These are phyloP conservation scores for Tranzscheliella williamsii DNA, from an alignment of 1,284 basidiomycete genomes.

Conservation along the genomic window DNA sequence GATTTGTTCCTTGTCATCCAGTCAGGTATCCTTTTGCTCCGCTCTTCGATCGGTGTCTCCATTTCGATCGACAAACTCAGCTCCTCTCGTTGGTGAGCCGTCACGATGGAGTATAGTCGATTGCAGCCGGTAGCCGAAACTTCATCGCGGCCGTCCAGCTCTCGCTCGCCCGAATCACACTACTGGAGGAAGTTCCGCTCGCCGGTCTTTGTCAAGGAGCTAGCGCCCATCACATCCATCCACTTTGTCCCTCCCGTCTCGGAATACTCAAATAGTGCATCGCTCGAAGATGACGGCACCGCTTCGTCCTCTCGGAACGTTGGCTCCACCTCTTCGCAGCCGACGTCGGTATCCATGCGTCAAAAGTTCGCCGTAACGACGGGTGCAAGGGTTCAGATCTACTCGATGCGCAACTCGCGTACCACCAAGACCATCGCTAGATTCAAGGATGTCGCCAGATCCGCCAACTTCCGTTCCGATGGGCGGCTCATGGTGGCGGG, in stretches of 20 bases:
- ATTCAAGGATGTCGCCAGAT: conserved; percentile 90
- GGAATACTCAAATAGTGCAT: conserved; percentile 15
- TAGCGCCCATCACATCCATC: conserved; percentile 57
- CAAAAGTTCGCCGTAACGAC: conserved; percentile 88
- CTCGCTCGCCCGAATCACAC: conserved; percentile 43
- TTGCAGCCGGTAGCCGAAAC: conserved; percentile 15
- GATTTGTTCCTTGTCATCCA: too few species aligned
- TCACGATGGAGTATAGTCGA: conserved; percentile 23
- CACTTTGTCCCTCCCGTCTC: conserved; percentile 52
- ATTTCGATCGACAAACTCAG: too few species aligned
- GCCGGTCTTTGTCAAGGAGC: conserved; percentile 58
- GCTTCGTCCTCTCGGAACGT: conserved; percentile 3
- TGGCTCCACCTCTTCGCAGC: conserved; percentile 22
- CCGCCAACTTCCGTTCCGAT: conserved; percentile 71
- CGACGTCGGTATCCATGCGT: conserved; percentile 24
- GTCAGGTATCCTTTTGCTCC: too few species aligned
- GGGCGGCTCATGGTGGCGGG: conserved; percentile 94
- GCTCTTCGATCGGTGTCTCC: too few species aligned
- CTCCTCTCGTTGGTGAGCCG: too few species aligned
- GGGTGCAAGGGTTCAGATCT: conserved; percentile 90
- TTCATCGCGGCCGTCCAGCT: conserved; percentile 18
- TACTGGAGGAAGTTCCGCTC: conserved; percentile 58
- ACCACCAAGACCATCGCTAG: conserved; percentile 93
- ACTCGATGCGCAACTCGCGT: conserved; percentile 91
- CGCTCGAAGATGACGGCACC: conserved; percentile 12